Evolutionary conservation across 1,139 yeast genomes (phyloP), one percentile per base, ranked within the genome.

Genomic region (Yamadazyma triangularis): DNA sequence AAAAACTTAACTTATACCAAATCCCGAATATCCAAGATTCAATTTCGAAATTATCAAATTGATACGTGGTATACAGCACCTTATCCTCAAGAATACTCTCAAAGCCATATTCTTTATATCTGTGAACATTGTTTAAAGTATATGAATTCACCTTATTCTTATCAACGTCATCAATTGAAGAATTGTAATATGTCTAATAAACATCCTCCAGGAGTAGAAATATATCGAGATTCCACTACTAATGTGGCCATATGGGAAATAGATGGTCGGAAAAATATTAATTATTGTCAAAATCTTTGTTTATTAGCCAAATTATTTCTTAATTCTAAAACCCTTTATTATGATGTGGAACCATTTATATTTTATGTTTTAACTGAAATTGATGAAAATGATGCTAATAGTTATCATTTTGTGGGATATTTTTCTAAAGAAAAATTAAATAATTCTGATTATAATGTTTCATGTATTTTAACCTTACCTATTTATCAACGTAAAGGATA

Each of bases 61-160:
- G 82, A 81, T 39, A 86, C 96, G 0, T 87, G 97, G 96, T 88
- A 86, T 53, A 76, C 86, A 4, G 82, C 96, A 0, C 97, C 97
- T 1, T 91, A 86, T 50, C 96, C 98, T 0, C 88, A 84, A 40
- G 95, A 87, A 49, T 85, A 79, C 48, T 76, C 87, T 22, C 71
- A 70, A 26, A 73, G 78, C 31, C 64, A 65, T 27, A 69, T 77
- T 4, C 58, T 91, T 28, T 81, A 79, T 50, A 71, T 91, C 12
- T 91, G 98, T 56, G 94, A 87, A 47, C 79, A 73, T 47, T 91
- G 98, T 51, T 60, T 91, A 36, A 81, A 84, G 55, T 89, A 87
- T 53, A 81, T 81, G 79, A 72, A 70, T 28, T 79, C 89, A 1
- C 79, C 84, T 15, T 77, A 70, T 39, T 77, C 82, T 0, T 70